Percentiles rank a stretch among this genome's conserved stretches.
phyloP scores from a whole-genome alignment of 163 green algal species.

The Smithsoniella earleae region DNA sequence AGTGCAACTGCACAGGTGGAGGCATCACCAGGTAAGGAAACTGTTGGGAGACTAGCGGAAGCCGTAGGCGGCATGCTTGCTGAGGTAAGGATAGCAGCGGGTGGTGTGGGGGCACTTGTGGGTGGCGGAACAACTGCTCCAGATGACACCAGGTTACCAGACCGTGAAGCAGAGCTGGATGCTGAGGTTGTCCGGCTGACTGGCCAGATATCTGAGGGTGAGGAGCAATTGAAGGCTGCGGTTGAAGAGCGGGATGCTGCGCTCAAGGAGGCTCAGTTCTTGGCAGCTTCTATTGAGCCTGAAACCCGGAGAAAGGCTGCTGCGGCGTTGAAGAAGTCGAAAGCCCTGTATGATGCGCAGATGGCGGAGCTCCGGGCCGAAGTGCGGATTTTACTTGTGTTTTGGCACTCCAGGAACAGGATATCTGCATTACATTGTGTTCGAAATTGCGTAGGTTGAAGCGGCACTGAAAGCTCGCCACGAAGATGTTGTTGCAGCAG shows the following conservation, averaged over 20 bases:
- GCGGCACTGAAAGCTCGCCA: constrained; percentile 14
- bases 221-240: background rate
- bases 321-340: constrained; percentile 20
- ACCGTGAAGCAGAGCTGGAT: background rate
- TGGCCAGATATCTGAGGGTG: too few relatives aligned
- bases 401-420: too few relatives aligned
- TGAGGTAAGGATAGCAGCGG: background rate
- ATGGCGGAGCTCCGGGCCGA: background rate
- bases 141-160: background rate
- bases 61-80: background rate
- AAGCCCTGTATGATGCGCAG: constrained; percentile 29
- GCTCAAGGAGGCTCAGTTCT: background rate
- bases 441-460: too few relatives aligned
- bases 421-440: too few relatives aligned
- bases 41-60: too few relatives aligned
- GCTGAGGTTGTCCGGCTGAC: background rate
- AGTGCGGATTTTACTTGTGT: too few relatives aligned
- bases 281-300: background rate
- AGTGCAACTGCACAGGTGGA: too few relatives aligned
- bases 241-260: background rate
- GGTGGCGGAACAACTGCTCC: background rate
- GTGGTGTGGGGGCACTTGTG: background rate
- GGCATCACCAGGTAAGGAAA: too few relatives aligned
- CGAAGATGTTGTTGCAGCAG: background rate
- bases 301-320: background rate